These are phyloP conservation scores for Taiozyma onychis DNA, from an alignment of 1,139 yeast genomes.

Conservation along the genomic window DNA sequence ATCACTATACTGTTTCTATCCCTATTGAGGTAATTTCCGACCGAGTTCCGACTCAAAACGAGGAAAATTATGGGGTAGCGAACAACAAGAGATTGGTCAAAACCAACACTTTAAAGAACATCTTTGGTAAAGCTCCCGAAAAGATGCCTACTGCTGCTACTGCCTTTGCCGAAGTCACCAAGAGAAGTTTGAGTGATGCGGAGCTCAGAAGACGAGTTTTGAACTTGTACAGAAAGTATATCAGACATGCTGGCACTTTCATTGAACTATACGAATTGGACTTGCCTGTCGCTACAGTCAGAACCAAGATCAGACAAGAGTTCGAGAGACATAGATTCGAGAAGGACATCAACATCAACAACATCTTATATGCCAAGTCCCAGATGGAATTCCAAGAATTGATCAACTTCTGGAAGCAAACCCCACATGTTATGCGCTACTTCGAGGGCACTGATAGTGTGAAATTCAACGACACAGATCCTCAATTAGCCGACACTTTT, in stretches of 20 bases:
- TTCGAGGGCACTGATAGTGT: slow-evolving; percentile 62
- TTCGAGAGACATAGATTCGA: slow-evolving; percentile 82
- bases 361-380: slow-evolving; percentile 72
- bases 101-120: background rate
- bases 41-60: background rate
- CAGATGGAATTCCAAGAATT: slow-evolving; percentile 91
- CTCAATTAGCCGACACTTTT: slow-evolving; percentile 46
- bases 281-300: slow-evolving; percentile 74
- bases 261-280: slow-evolving; percentile 73
- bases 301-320: slow-evolving; percentile 84
- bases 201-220: slow-evolving; percentile 65
- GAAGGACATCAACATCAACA: slow-evolving; percentile 56
- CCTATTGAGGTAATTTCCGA: background rate
- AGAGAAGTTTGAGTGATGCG: slow-evolving; percentile 53
- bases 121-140: background rate
- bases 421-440: slow-evolving; percentile 78
- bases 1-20: too few species aligned
- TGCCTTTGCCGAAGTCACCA: slow-evolving; percentile 80
- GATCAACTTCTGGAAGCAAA: slow-evolving; percentile 88
- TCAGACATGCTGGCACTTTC: slow-evolving; percentile 58
- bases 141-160: slow-evolving; percentile 64
- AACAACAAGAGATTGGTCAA: background rate
- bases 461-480: slow-evolving; percentile 25
- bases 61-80: background rate
- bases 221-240: slow-evolving; percentile 66